Base-by-base conservation (phyloP, 805 yeast species). In the Tetrapisispora iriomotensis region DNA sequence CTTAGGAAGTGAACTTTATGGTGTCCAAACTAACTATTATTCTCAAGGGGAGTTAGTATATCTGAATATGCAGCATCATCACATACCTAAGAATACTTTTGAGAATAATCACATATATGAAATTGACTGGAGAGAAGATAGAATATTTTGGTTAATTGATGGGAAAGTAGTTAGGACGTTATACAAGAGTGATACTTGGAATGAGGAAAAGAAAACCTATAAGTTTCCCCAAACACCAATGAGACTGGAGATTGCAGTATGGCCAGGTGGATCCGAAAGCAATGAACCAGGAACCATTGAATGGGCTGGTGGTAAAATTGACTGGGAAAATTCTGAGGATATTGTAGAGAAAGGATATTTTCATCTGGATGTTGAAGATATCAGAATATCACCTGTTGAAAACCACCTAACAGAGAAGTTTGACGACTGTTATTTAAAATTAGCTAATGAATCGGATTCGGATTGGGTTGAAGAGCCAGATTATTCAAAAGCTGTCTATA, bases 251-350 rank as follows among this genome's bases (percentile, higher is more conserved):
- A 61, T 81, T 26, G 82, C 90, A 2, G 56, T 82, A 37, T 82
- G 90, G 90, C 87, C 90, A 2, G 90, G 76, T 56, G 88, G 88
- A 46, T 66, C 64, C 40, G 54, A 68, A 15, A 45, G 60, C 20
- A 72, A 69, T 51, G 73, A 71, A 23, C 57, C 62, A 8, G 90
- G 90, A 57, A 82, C 90, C 2, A 68, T 76, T 39, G 77, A 69
- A 41, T 88, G 90, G 90, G 86, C 95, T 15, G 96, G 96, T 53
- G 97, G 96, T 56, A 63, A 45, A 8, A 75, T 90, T 40, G 72
- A 85, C 65, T 90, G 96, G 96, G 66, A 81, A 13, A 53, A 49
- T 57, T 70, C 88, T 6, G 64, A 70, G 1, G 96, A 86, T 60
- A 75, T 87, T 39, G 45, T 70, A 42, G 64, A 79, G 42, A 71